Conservation (phyloP, 371 early-diverging fungal genomes). For the Apophysomyces sp. region DNA sequence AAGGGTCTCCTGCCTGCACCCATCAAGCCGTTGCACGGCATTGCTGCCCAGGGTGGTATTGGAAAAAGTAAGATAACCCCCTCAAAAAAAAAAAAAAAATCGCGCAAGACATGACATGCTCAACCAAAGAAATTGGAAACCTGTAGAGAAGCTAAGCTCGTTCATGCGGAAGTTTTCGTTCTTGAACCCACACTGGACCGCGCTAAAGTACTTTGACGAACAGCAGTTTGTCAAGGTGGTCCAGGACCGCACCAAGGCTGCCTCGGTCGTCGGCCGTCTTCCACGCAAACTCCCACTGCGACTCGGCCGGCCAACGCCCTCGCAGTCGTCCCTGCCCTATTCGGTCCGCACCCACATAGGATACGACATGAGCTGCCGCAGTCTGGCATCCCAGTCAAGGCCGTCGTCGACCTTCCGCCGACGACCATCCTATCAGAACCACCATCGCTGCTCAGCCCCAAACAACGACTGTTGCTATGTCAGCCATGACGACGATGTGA, state of each 20-base stretch:
- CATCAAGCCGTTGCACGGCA: slow-evolving; percentile 22
- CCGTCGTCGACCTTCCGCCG: not conserved
- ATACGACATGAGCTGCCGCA: not conserved
- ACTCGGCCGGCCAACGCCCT: not conserved
- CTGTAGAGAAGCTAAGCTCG: slow-evolving; percentile 8
- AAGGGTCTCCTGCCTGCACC: slow-evolving; percentile 25
- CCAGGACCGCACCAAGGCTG: slow-evolving; percentile 27
- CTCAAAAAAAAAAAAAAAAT: no score
- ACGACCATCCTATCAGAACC: not conserved
- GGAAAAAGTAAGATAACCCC: slow-evolving; percentile 26
- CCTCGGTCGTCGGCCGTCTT: slow-evolving; percentile 25
- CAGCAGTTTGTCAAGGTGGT: slow-evolving; percentile 32
- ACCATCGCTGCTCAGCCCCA: not conserved
- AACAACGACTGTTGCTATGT: not conserved
- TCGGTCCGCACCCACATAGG: not conserved
- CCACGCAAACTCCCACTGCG: slow-evolving; percentile 26
- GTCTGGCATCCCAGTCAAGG: not conserved
- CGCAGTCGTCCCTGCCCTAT: not conserved
- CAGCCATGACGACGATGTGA: not conserved
- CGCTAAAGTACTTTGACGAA: slow-evolving; percentile 39
- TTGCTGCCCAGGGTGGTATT: slow-evolving; percentile 20
- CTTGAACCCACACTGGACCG: slow-evolving; percentile 37
- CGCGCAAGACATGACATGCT: not conserved
- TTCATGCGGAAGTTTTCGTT: slow-evolving; percentile 31
- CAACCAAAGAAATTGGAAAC: no score